phyloP scores from a whole-genome alignment of 805 yeast species.

The Candida insectorum region DNA sequence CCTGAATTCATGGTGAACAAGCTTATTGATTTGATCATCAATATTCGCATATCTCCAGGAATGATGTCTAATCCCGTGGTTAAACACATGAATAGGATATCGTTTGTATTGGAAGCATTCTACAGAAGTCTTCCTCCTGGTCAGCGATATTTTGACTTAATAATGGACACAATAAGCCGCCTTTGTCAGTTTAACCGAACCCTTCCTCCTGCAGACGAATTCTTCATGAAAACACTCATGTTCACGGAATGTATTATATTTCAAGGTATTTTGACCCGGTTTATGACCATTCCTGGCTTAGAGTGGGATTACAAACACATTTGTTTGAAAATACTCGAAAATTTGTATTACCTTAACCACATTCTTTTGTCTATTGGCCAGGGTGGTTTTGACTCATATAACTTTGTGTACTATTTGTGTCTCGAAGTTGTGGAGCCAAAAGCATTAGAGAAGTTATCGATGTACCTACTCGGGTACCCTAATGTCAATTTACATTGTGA shows the following conservation, averaged over 20 bases:
- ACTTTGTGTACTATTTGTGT: conserved; percentile 52
- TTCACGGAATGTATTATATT: conserved; percentile 49
- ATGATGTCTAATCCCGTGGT: conserved; percentile 34
- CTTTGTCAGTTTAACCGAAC: conserved; percentile 28
- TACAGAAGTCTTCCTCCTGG: conserved; percentile 15
- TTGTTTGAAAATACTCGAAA: conserved; percentile 30
- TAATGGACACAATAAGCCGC: conserved; percentile 16
- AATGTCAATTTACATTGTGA: conserved; percentile 29
- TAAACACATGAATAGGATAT: conserved; percentile 47
- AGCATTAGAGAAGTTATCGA: conserved; percentile 25
- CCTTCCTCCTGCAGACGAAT: conserved; percentile 12
- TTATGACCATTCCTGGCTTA: conserved; percentile 18
- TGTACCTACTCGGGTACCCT: conserved; percentile 28
- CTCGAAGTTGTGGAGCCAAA: conserved; percentile 36
- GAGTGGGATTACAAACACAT: conserved; percentile 25
- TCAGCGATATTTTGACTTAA: conserved; percentile 15
- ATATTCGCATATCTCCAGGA: background rate
- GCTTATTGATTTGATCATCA: conserved; percentile 16
- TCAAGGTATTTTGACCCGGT: conserved; percentile 45
- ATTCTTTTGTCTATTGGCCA: conserved; percentile 53
- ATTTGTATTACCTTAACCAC: conserved; percentile 44
- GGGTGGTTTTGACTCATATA: conserved; percentile 63
- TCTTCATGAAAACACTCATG: conserved; percentile 35
- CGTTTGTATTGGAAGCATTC: conserved; percentile 42
- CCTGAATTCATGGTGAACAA: conserved; percentile 16